Base-by-base conservation (phyloP, 2,329 filamentous ascomycete genomes). In the Paraphaeosphaeria minitans region DNA sequence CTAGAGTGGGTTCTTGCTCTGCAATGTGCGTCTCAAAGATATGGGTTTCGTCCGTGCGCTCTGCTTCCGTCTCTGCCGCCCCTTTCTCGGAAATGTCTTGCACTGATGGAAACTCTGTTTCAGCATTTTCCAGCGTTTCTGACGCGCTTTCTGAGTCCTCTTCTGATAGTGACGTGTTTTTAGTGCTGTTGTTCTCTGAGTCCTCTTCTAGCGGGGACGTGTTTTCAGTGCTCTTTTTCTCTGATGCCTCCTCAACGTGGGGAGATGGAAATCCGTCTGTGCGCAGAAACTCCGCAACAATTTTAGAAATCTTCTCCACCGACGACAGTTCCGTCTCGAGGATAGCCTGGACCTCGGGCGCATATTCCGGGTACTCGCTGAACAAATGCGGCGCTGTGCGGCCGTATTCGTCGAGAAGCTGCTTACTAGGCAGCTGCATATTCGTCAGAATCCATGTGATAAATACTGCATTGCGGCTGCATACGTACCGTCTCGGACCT, bases 341-440 rank as follows among this genome's bases (percentile, higher is more conserved):
- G n/a, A 39, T 37, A 2, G 22, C 48, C 21, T 41, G 33, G 22
- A 27, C 33, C 16, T 4, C 21, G 1, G 48, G 21, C 10, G 48
- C 33, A n/a, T 51, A 51, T 41, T 51, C 48, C 48, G 48, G 48
- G 13, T 27, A 51, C 35, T 51, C 33, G 16, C 16, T 39, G 19
- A 51, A 13, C 4, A 51, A 51, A n/a, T 24, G 19, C 22, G 48
- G 33, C 48, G 33, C 10, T 19, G 35, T 27, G 13, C 39, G n/a
- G n/a, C 35, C 48, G 12, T 27, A 4, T 22, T 51, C 48, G 13
- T 51, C 33, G 33, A 19, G 48, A 27, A 51, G 33, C 48, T 51
- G 48, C 35, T 51, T 51, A 22, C 48, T 51, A n/a, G 48, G 48
- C n/a, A 51, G 21, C 48, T 51, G 33, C 21, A 39, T n/a, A 16